Percentiles rank a stretch among this genome's conserved stretches.
phyloP scores from a whole-genome alignment of 345 rosid genomes.

The Cardiospermum halicacabum region DNA sequence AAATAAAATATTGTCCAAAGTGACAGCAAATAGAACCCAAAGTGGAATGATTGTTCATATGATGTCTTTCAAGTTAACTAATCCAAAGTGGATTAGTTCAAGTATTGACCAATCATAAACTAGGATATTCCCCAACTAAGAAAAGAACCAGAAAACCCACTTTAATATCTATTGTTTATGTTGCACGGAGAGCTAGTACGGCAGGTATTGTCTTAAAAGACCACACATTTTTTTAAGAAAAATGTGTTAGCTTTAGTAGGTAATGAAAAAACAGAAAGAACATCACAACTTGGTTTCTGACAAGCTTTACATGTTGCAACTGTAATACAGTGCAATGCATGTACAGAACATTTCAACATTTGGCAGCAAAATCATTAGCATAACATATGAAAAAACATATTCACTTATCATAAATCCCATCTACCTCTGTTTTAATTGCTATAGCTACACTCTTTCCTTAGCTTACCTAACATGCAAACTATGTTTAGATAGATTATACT shows the following conservation, averaged over 20 bases:
- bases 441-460: too few species aligned
- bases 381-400: too few species aligned
- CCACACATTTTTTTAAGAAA: background rate
- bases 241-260: constrained; percentile 8
- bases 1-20: too few species aligned
- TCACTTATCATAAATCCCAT: too few species aligned
- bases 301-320: constrained; percentile 10
- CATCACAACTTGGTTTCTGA: background rate
- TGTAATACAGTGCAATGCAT: too few species aligned
- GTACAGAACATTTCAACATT: too few species aligned
- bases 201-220: constrained; percentile 14
- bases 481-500: background rate
- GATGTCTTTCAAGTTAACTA: background rate
- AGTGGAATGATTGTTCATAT: background rate
- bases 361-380: too few species aligned
- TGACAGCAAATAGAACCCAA: background rate
- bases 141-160: background rate
- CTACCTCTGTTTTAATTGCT: too few species aligned
- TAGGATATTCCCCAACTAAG: background rate
- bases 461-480: background rate
- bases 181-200: constrained; percentile 16
- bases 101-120: background rate
- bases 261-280: background rate
- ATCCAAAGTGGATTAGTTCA: constrained; percentile 16
- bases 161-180: background rate